phyloP scores from a whole-genome alignment of 345 rosid species.

The rapeseed (Brassica napus) region DNA sequence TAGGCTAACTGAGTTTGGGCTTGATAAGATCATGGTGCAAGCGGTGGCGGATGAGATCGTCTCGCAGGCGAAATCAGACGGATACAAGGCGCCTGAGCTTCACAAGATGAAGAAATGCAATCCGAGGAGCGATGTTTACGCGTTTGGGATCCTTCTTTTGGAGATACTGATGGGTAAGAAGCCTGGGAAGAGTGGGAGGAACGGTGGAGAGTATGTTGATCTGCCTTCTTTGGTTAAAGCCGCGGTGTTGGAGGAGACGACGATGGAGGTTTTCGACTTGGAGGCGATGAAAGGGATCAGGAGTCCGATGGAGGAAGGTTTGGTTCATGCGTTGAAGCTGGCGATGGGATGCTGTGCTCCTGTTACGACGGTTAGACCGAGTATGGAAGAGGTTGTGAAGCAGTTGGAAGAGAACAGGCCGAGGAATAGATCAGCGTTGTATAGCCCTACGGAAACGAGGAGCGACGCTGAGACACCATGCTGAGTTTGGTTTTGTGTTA shows the following conservation, averaged over 20 bases:
- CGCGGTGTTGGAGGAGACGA: constrained; percentile 92
- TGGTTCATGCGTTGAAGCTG: constrained; percentile 91
- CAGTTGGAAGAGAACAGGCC: constrained; percentile 97
- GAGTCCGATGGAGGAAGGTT: constrained; percentile 96
- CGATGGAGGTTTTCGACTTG: constrained; percentile 90
- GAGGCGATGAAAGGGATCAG: constrained; percentile 84
- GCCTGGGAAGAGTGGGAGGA: constrained; percentile 78
- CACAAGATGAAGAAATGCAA: constrained; percentile 96
- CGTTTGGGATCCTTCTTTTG: constrained; percentile 85
- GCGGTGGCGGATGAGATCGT: constrained; percentile 91
- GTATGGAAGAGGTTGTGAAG: constrained; percentile 96
- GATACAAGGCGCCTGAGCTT: constrained; percentile 95
- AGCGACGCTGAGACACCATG: constrained; percentile 87
- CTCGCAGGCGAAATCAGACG: constrained; percentile 76
- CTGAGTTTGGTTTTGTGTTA: constrained; percentile 31
- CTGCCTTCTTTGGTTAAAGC: constrained; percentile 88
- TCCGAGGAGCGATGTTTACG: constrained; percentile 88
- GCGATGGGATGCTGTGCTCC: constrained; percentile 99
- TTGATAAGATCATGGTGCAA: constrained; percentile 90
- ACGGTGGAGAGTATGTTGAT: constrained; percentile 57
- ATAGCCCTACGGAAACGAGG: constrained; percentile 86
- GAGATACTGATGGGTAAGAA: constrained; percentile 95
- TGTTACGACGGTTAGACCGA: constrained; percentile 80
- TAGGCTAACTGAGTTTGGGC: constrained; percentile 87
- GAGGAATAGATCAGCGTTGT: constrained; percentile 90